phyloP scores from a whole-genome alignment of 2,329 filamentous ascomycete species.

The Hypoxylon sp. region DNA sequence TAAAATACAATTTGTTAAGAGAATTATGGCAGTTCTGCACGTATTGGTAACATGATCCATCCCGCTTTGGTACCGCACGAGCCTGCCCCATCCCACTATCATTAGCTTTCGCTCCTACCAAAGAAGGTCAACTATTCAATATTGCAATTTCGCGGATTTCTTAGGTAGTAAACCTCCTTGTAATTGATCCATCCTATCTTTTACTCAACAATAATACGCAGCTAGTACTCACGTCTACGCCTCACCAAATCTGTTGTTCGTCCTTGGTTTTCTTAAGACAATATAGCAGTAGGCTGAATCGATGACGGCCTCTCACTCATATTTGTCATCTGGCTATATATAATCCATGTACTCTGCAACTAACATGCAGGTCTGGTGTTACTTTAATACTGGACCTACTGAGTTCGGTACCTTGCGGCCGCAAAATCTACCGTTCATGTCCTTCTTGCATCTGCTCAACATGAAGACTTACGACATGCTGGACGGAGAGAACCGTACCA shows the following conservation, averaged over 20 bases:
- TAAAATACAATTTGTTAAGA: conserved; percentile 37
- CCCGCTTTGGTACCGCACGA: conserved; percentile 28
- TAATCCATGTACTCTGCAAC: conserved; percentile 15
- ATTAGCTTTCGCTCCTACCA: conserved; percentile 25
- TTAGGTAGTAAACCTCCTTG: conserved; percentile 15
- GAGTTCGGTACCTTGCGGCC: conserved; percentile 26
- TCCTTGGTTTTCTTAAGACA: not conserved
- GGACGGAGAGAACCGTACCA: conserved; percentile 6
- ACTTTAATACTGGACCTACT: conserved; percentile 33
- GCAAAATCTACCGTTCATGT: conserved; percentile 10
- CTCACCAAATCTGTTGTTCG: not conserved
- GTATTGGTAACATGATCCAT: conserved; percentile 33
- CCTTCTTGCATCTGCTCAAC: conserved; percentile 2
- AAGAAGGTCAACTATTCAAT: conserved; percentile 17
- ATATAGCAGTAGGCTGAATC: conserved; percentile 1
- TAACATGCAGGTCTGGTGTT: conserved; percentile 36
- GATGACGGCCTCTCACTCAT: conserved; percentile 19
- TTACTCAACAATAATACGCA: conserved; percentile 14
- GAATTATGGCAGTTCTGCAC: conserved; percentile 5
- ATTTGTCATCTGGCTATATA: conserved; percentile 25
- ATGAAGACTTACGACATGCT: conserved; percentile 6
- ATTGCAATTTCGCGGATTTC: conserved; percentile 33
- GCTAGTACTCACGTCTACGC: not conserved
- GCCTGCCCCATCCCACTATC: conserved; percentile 10
- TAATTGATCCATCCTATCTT: conserved; percentile 16